Evolutionary conservation across 1,139 yeast genomes (phyloP).

Genomic region (Ogataea hybrid): DNA sequence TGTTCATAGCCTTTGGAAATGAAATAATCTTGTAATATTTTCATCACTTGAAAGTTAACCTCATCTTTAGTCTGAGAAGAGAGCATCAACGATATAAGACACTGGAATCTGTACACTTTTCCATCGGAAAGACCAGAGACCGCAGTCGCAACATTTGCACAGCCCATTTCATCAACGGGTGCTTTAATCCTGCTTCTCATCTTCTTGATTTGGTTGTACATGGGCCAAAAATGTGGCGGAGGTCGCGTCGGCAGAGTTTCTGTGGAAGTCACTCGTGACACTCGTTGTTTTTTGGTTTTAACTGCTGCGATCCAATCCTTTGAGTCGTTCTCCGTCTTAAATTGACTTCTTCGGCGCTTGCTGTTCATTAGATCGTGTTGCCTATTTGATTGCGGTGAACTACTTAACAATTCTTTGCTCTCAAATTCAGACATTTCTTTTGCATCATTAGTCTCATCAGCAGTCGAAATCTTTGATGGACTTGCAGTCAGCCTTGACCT

Average conservation of each 20-base stretch:
- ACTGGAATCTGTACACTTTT: slow-evolving; percentile 55
- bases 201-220: slow-evolving; percentile 59
- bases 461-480: too few relatives aligned
- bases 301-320: neutral
- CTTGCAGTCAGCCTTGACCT: neutral
- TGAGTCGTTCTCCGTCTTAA: slow-evolving; percentile 1
- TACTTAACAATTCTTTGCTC: too few relatives aligned
- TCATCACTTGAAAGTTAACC: too few relatives aligned
- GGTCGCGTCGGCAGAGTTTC: slow-evolving; percentile 19
- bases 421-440: too few relatives aligned
- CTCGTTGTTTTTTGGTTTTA: neutral
- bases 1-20: too few relatives aligned
- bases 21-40: too few relatives aligned
- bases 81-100: slow-evolving; percentile 77
- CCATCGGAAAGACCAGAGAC: slow-evolving; percentile 30
- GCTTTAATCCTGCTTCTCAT: slow-evolving; percentile 66
- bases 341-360: slow-evolving; percentile 1
- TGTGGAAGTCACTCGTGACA: neutral
- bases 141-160: slow-evolving; percentile 67
- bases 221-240: slow-evolving; percentile 51
- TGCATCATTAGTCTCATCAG: too few relatives aligned
- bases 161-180: slow-evolving; percentile 90
- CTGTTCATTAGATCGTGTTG: neutral
- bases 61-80: too few relatives aligned
- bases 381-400: too few relatives aligned